phyloP scores from a whole-genome alignment of 2,329 filamentous ascomycete species.

The Aureobasidium sp. region DNA sequence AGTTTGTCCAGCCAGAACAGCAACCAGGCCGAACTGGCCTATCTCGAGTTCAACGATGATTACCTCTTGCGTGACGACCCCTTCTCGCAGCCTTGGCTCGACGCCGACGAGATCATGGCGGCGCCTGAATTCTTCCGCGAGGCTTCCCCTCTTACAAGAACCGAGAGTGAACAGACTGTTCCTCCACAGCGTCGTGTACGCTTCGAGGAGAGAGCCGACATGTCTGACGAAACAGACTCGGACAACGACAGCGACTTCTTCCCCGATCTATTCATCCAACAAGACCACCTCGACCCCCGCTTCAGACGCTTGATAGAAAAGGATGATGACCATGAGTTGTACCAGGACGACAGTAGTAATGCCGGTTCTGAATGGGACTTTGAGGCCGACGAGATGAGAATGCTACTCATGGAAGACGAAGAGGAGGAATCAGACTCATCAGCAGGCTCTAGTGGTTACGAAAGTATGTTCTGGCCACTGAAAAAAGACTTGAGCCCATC shows the following conservation, averaged over 20 bases:
- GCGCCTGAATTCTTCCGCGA: slow-evolving; percentile 8
- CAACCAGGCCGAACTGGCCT: slow-evolving; percentile 14
- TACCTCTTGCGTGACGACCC: slow-evolving; percentile 6
- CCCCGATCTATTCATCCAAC: slow-evolving; percentile 27
- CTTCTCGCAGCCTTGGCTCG: slow-evolving; percentile 9
- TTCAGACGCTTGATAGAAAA: slow-evolving; percentile 18
- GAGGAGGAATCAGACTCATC: slow-evolving; percentile 23
- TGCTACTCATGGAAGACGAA: slow-evolving; percentile 22
- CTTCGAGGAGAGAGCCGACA: slow-evolving; percentile 24
- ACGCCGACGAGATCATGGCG: slow-evolving; percentile 2
- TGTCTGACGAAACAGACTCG: slow-evolving; percentile 21
- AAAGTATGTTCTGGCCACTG: slow-evolving; percentile 22
- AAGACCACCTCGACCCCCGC: slow-evolving; percentile 19
- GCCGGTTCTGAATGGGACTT: slow-evolving; percentile 27
- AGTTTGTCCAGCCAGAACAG: slow-evolving; percentile 19
- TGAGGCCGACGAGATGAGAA: slow-evolving; percentile 24
- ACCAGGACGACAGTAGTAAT: slow-evolving; percentile 20
- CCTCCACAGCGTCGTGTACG: slow-evolving; percentile 26
- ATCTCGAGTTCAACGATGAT: slow-evolving; percentile 13
- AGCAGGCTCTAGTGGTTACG: slow-evolving; percentile 21
- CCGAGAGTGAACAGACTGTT: slow-evolving; percentile 17
- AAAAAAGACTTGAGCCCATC: background rate
- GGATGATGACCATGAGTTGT: slow-evolving; percentile 20
- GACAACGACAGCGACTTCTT: slow-evolving; percentile 25
- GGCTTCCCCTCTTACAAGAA: background rate